phyloP scores from a whole-genome alignment of 2,329 filamentous ascomycete species.

The Colletotrichum simmondsii region DNA sequence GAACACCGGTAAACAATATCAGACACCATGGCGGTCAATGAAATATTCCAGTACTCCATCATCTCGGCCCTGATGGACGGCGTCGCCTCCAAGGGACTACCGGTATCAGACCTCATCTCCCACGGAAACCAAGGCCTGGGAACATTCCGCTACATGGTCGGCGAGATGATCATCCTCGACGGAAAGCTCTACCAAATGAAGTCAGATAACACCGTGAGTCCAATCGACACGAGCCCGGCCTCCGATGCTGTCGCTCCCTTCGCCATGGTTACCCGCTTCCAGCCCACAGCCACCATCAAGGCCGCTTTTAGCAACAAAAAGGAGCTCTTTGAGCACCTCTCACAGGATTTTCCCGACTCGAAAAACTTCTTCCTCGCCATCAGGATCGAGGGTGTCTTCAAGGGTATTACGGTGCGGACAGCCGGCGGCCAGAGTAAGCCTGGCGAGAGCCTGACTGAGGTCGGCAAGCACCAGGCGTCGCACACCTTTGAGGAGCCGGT shows the following conservation, averaged over 20 bases:
- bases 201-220: constrained; percentile 42
- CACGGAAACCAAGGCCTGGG: constrained; percentile 49
- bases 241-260: constrained; percentile 43
- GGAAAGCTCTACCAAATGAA: constrained; percentile 48
- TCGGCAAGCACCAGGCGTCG: constrained; percentile 42
- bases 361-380: constrained; percentile 45
- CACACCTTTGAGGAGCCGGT: constrained; percentile 40
- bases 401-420: constrained; percentile 43
- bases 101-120: constrained; percentile 41
- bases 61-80: constrained; percentile 49
- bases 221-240: constrained; percentile 37
- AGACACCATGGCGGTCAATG: constrained; percentile 43
- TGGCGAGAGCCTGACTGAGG: constrained; percentile 41
- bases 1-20: not conserved
- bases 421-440: constrained; percentile 43
- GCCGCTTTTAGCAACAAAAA: constrained; percentile 41
- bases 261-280: constrained; percentile 46
- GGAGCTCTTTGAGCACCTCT: constrained; percentile 38
- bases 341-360: constrained; percentile 37
- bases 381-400: constrained; percentile 43
- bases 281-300: constrained; percentile 35
- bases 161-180: constrained; percentile 49
- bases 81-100: constrained; percentile 44
- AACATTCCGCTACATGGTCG: constrained; percentile 46
- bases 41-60: constrained; percentile 48